Evolutionary conservation across 2,329 filamentous ascomycete genomes (phyloP).

Genomic region (Lecanicillium sp.): DNA sequence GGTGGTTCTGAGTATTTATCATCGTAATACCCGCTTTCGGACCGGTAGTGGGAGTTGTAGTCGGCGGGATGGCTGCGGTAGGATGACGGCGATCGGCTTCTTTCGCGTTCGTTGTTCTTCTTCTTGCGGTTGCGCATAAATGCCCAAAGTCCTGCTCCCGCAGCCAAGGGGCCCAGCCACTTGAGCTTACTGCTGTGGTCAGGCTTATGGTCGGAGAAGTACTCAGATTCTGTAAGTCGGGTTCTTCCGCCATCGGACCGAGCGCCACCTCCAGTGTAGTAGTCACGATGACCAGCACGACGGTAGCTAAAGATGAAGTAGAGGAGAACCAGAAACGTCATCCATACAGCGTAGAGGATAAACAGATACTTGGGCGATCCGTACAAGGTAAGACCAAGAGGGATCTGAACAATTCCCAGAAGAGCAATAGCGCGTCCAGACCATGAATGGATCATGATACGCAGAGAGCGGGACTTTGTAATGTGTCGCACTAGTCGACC

Average conservation of each 20-base stretch:
- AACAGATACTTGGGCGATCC: slow-evolving; percentile 83
- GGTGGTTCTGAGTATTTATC: slow-evolving; percentile 57
- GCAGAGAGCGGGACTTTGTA: slow-evolving; percentile 41
- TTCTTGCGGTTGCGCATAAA: slow-evolving; percentile 38
- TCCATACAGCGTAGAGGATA: slow-evolving; percentile 77
- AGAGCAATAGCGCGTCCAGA: slow-evolving; percentile 70
- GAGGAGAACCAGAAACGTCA: slow-evolving; percentile 61
- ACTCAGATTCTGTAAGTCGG: slow-evolving; percentile 35
- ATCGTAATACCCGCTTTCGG: slow-evolving; percentile 53
- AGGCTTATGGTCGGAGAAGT: slow-evolving; percentile 28
- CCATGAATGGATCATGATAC: slow-evolving; percentile 77
- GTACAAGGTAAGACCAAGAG: slow-evolving; percentile 84
- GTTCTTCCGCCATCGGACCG: slow-evolving; percentile 45
- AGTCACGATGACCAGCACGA: slow-evolving; percentile 48
- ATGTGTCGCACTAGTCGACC: slow-evolving; percentile 57
- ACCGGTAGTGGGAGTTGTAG: slow-evolving; percentile 45
- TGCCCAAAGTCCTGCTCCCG: slow-evolving; percentile 45
- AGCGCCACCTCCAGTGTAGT: slow-evolving; percentile 52
- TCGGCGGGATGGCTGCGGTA: slow-evolving; percentile 41
- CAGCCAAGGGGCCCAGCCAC: slow-evolving; percentile 49
- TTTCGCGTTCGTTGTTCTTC: slow-evolving; percentile 33
- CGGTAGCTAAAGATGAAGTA: slow-evolving; percentile 79
- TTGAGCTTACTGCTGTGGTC: slow-evolving; percentile 29
- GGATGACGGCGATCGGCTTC: slow-evolving; percentile 33
- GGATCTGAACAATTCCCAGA: slow-evolving; percentile 79